These are phyloP conservation scores for Cryptococcus sp. DNA, from an alignment of 1,284 basidiomycete species.

Conservation along the genomic window DNA sequence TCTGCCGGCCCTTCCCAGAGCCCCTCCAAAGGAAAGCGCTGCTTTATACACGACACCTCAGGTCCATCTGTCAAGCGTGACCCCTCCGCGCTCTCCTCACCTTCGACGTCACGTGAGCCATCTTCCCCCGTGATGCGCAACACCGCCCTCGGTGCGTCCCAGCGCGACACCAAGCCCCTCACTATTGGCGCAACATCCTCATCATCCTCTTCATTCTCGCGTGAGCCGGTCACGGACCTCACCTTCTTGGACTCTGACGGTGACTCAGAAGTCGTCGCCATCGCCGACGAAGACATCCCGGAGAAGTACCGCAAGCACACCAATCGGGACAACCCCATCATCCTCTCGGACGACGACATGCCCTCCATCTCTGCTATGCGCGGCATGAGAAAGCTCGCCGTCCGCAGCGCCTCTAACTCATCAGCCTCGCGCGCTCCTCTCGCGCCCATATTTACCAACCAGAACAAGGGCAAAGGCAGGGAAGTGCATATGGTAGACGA, in stretches of 20 bases:
- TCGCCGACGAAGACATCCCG: slow-evolving; percentile 13
- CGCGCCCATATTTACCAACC: slow-evolving; percentile 10
- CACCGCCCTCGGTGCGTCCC: not conserved
- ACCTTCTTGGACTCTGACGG: slow-evolving; percentile 3
- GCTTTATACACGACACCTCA: not conserved
- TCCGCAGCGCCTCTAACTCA: not conserved
- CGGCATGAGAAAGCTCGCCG: slow-evolving; percentile 9
- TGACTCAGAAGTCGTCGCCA: slow-evolving; percentile 13
- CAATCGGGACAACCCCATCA: slow-evolving; percentile 17
- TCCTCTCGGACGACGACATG: slow-evolving; percentile 9
- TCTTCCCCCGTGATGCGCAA: not conserved
- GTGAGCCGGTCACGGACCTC: not conserved
- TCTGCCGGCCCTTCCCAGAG: too few relatives aligned
- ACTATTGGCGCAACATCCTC: not conserved
- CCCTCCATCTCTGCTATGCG: not conserved
- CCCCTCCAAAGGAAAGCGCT: too few relatives aligned
- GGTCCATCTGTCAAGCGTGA: not conserved
- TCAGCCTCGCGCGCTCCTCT: slow-evolving; percentile 6
- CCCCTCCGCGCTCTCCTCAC: not conserved
- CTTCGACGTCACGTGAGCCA: not conserved
- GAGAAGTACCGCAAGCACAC: slow-evolving; percentile 13
- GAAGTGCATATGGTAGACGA: not conserved
- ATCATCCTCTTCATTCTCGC: not conserved
- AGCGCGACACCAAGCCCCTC: slow-evolving; percentile 4
- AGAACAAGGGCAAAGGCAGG: not conserved